Percentiles rank a stretch among this genome's conserved stretches.
These are phyloP conservation scores for Alisma plantagoaquatica DNA, from an alignment of 106 monocot species.

Conservation along the genomic window DNA sequence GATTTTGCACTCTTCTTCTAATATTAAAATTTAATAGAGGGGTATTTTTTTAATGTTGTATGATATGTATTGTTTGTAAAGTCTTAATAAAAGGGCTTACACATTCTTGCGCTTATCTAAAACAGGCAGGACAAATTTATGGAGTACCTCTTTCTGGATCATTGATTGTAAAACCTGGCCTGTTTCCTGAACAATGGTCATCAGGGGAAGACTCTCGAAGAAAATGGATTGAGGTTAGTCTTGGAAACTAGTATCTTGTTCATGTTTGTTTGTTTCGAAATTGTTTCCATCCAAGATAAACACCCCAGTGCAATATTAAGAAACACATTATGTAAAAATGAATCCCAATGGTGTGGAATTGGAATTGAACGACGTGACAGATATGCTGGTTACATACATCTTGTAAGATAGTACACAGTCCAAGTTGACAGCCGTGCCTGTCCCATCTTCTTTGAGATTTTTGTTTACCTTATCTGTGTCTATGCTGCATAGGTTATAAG, in stretches of 20 bases:
- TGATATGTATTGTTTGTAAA: too few relatives aligned
- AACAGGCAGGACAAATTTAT: slow-evolving; percentile 96
- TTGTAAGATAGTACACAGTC: too few relatives aligned
- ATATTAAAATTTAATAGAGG: not conserved
- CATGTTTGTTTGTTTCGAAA: not conserved
- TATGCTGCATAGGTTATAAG: too few relatives aligned
- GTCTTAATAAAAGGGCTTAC: too few relatives aligned
- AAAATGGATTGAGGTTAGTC: slow-evolving; percentile 89
- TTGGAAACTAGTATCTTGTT: not conserved
- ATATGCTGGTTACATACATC: too few relatives aligned
- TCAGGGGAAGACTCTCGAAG: slow-evolving; percentile 63
- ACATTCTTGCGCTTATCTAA: not conserved
- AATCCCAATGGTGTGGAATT: not conserved
- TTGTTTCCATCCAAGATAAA: not conserved
- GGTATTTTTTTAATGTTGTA: not conserved
- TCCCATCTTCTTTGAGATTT: too few relatives aligned
- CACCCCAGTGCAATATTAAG: not conserved
- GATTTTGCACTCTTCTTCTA: not conserved
- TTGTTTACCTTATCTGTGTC: too few relatives aligned
- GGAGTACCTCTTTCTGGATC: slow-evolving; percentile 87
- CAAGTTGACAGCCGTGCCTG: too few relatives aligned
- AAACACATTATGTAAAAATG: not conserved
- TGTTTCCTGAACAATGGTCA: slow-evolving; percentile 74
- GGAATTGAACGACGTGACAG: not conserved
- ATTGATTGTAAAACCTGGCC: slow-evolving; percentile 59